Evolutionary conservation across 345 rosid species (phyloP), one percentile per base, ranked within the genome.

Genomic region (Garcia nutans): DNA sequence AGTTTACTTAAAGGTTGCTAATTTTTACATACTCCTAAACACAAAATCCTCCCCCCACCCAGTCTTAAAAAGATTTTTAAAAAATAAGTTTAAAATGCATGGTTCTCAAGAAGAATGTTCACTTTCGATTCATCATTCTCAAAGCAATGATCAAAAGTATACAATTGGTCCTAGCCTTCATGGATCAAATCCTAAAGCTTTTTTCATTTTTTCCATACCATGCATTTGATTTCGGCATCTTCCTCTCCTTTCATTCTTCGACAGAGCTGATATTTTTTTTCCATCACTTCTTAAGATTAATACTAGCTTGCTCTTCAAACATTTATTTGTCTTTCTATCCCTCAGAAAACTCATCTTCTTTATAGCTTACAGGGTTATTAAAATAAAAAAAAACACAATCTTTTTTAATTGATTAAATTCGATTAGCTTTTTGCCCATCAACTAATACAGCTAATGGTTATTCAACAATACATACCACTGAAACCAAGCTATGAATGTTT

Each of bases 401-500:
- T 15, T 68, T 64, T 31, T 7, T 11, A 52, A 42, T 66, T 54
- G 22, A 73, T 66, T 9, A 7, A 49, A 62, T 31, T 17, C 26
- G 68, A 11, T 41, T 23, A 65, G 15, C 8, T 20, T 66, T 56
- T 55, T 62, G 33, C 49, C 37, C 13, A 74, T 6, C 24, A 22
- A 49, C 57, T 67, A 19, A 37, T 31, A 75, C 23, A 52, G 56
- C 3, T 56, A 33, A 26, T 10, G n/a, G 49, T 66, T 22, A 70
- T 9, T 72, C 47, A 68, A 31, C 45, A 10, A 65, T 44, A 42
- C 87, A 23, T 88, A 96, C 99, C 95, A 96, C 94, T 41, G 99
- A 96, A 80, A 91, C 97, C 88, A 96, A 81, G 74, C 79, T 82
- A 80, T 91, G 89, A 28, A 50, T 81, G 78, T 77, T 85, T 80